Evolutionary conservation across 768 basidiomycete genomes (phyloP).

Genomic region (Mycena sanguinolenta): DNA sequence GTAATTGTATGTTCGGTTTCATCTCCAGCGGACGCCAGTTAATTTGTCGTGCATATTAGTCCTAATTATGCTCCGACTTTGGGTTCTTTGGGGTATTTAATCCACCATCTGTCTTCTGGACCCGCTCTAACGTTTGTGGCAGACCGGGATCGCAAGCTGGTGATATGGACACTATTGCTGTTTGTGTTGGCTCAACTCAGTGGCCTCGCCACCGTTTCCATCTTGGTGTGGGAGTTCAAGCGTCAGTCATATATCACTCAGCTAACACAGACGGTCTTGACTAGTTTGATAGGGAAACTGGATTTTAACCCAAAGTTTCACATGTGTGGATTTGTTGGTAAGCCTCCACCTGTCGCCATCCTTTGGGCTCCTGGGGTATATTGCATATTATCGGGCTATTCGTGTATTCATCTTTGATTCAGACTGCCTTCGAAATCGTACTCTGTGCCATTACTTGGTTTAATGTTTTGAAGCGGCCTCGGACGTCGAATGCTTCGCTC

Average conservation of each 20-base stretch:
- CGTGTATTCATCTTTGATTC: not conserved
- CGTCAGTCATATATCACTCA: slow-evolving; percentile 1
- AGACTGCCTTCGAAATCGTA: slow-evolving; percentile 31
- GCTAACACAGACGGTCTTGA: not conserved
- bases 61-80: slow-evolving; percentile 36
- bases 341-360: slow-evolving; percentile 2
- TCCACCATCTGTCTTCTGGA: not conserved
- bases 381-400: not conserved
- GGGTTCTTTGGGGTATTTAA: slow-evolving; percentile 35
- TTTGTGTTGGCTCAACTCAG: slow-evolving; percentile 20
- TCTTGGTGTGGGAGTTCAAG: slow-evolving; percentile 25
- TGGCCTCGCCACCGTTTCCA: slow-evolving; percentile 6
- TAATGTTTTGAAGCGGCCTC: slow-evolving; percentile 29
- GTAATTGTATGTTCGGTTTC: slow-evolving; percentile 27
- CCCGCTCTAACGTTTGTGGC: not conserved
- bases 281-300: not conserved
- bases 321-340: slow-evolving; percentile 20
- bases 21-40: not conserved
- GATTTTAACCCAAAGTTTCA: not conserved
- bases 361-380: slow-evolving; percentile 32
- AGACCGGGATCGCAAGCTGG: slow-evolving; percentile 34
- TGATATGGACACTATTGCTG: slow-evolving; percentile 15
- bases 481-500: slow-evolving; percentile 21
- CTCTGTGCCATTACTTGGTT: slow-evolving; percentile 31
- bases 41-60: slow-evolving; percentile 12